A percentile compares a stretch with the other conserved stretches of the same genome.
Conservation (phyloP, 1,139 yeast genomes). For the Petasospora rhodanensis region DNA sequence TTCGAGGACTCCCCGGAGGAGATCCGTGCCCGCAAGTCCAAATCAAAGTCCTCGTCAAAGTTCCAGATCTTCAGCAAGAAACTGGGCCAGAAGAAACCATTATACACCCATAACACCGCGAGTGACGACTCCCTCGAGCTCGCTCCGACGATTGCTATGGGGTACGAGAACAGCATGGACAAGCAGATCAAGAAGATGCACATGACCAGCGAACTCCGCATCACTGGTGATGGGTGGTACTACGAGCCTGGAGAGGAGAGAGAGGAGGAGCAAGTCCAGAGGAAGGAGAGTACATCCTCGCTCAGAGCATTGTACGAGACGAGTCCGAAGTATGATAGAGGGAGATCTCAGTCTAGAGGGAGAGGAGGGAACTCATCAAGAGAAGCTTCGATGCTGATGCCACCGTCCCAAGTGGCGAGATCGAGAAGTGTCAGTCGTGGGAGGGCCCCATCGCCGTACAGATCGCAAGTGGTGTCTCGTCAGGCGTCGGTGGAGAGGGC, state of each 20-base stretch:
- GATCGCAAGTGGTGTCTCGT: too few relatives aligned
- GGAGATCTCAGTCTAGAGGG: too few relatives aligned
- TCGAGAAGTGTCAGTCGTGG: conserved; percentile 2
- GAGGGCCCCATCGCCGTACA: neutral
- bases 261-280: conserved; percentile 2
- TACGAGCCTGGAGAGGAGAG: conserved; percentile 6
- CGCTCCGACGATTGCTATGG: conserved; percentile 27
- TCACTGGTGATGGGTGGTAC: conserved; percentile 24
- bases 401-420: neutral
- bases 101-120: conserved; percentile 13
- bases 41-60: conserved; percentile 1
- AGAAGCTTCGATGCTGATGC: neutral
- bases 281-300: neutral
- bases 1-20: conserved; percentile 11
- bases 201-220: conserved; percentile 19
- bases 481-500: too few relatives aligned
- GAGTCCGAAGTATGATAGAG: neutral
- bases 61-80: conserved; percentile 2
- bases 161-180: conserved; percentile 23
- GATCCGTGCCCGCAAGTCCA: conserved; percentile 1
- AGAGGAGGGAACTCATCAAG: neutral
- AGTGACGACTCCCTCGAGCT: conserved; percentile 22
- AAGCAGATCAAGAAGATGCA: conserved; percentile 11
- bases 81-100: neutral
- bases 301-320: neutral